phyloP scores from a whole-genome alignment of 495 filamentous ascomycete species.

The Lichenothelia convexa region DNA sequence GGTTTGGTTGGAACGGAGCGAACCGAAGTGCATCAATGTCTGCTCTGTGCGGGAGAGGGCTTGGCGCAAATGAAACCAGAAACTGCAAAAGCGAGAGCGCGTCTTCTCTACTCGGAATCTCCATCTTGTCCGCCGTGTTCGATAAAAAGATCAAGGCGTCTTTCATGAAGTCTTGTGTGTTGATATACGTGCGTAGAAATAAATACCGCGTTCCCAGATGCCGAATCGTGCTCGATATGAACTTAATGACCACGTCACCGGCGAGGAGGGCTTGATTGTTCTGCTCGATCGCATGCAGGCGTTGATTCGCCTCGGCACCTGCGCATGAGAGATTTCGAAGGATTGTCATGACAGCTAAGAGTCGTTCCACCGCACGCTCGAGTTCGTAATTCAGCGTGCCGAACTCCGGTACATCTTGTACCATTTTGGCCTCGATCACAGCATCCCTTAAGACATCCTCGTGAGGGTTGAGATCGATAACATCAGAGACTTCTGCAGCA shows the following conservation, averaged over 20 bases:
- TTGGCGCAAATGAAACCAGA: slow-evolving; percentile 73
- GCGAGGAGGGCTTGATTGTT: slow-evolving; percentile 54
- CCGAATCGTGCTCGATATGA: slow-evolving; percentile 62
- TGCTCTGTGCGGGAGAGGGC: slow-evolving; percentile 33
- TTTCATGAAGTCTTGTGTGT: slow-evolving; percentile 92
- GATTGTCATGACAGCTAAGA: slow-evolving; percentile 84
- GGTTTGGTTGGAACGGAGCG: slow-evolving; percentile 52
- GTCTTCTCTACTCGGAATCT: slow-evolving; percentile 75
- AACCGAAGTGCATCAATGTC: slow-evolving; percentile 32
- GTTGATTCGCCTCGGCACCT: too few relatives aligned
- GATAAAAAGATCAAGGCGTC: slow-evolving; percentile 77
- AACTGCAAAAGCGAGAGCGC: slow-evolving; percentile 75
- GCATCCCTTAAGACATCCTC: slow-evolving; percentile 72
- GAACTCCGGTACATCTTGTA: slow-evolving; percentile 53
- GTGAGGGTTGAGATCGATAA: slow-evolving; percentile 60
- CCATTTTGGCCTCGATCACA: slow-evolving; percentile 44
- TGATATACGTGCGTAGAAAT: slow-evolving; percentile 57
- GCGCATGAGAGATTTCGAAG: slow-evolving; percentile 69
- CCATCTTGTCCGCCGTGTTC: slow-evolving; percentile 64
- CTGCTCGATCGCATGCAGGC: too few relatives aligned
- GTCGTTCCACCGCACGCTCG: slow-evolving; percentile 66
- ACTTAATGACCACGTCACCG: slow-evolving; percentile 55
- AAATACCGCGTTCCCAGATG: slow-evolving; percentile 80
- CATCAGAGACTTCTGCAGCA: slow-evolving; percentile 66
- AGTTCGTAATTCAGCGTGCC: slow-evolving; percentile 67